A percentile compares a stretch with the other conserved stretches of the same genome.
phyloP scores from a whole-genome alignment of 306 rosid genomes.

The Mimosa bimucronata region DNA sequence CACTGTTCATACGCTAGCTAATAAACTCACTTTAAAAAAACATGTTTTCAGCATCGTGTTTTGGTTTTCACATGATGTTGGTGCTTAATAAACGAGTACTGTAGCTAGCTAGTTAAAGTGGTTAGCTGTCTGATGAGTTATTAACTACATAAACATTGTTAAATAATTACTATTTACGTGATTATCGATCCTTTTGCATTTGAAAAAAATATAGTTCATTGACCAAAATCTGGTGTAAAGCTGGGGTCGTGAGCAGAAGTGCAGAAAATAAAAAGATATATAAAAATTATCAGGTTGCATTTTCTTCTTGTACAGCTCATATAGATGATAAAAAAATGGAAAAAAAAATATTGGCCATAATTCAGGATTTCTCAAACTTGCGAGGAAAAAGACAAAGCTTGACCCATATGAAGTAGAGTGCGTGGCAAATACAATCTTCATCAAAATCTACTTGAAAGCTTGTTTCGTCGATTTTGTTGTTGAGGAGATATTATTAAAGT shows the following conservation, averaged over 20 bases:
- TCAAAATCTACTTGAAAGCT: conserved; percentile 21
- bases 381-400: conserved; percentile 30
- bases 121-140: conserved; percentile 33
- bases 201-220: conserved; percentile 4
- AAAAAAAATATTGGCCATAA: conserved; percentile 5
- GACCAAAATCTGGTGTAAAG: conserved; percentile 11
- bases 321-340: conserved; percentile 11
- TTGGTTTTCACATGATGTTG: not conserved
- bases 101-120: conserved; percentile 5
- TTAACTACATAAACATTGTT: conserved; percentile 9
- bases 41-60: no score
- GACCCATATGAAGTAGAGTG: not conserved
- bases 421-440: not conserved
- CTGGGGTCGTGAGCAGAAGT: not conserved
- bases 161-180: not conserved
- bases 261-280: conserved; percentile 21
- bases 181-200: not conserved
- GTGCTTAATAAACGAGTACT: conserved; percentile 10
- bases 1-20: no score
- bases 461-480: conserved; percentile 21
- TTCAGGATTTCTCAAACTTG: conserved; percentile 25
- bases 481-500: not conserved
- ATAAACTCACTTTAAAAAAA: no score
- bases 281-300: conserved; percentile 20
- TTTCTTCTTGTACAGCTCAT: conserved; percentile 35